Percentiles rank a stretch among this genome's conserved stretches.
phyloP scores from a whole-genome alignment of 2,329 filamentous ascomycete species.

The Calonectria leucothoes region DNA sequence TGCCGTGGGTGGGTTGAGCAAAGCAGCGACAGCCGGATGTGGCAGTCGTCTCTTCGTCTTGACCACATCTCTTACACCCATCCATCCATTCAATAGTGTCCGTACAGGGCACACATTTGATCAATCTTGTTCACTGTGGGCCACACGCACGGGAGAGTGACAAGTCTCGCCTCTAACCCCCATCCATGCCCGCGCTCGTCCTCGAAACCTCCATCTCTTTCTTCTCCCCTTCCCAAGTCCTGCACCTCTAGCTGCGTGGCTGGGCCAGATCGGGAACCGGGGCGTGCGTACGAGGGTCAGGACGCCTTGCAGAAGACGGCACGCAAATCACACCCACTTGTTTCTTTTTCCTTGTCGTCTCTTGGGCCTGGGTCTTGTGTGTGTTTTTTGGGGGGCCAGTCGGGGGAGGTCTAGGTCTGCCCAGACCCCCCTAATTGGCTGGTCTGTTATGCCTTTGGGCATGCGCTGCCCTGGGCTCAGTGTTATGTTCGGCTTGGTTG shows the following conservation, averaged over 20 bases:
- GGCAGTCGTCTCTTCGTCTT: constrained; percentile 4
- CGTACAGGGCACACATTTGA: neutral
- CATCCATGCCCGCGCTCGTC: neutral
- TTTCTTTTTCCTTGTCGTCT: constrained; percentile 12
- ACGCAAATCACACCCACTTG: constrained; percentile 38
- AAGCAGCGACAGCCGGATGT: constrained; percentile 10
- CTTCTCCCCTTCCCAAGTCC: constrained; percentile 36
- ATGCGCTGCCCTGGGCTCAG: constrained; percentile 17
- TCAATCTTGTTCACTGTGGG: neutral
- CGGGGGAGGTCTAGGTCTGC: neutral
- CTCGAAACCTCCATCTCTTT: constrained; percentile 7
- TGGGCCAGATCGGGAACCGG: constrained; percentile 42
- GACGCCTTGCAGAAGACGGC: constrained; percentile 22
- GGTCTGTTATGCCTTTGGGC: constrained; percentile 11
- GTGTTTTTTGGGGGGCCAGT: neutral
- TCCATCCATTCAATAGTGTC: neutral
- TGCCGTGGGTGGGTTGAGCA: constrained; percentile 4
- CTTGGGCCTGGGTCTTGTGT: constrained; percentile 19
- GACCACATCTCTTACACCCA: neutral
- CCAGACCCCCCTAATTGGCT: constrained; percentile 23
- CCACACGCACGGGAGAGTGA: constrained; percentile 13
- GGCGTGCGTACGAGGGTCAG: constrained; percentile 34
- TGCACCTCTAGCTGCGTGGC: constrained; percentile 37
- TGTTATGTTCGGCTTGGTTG: neutral
- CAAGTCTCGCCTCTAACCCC: neutral